phyloP scores from a whole-genome alignment of 2,329 filamentous ascomycete species.

The Paecilomyces dactylethromorphus region DNA sequence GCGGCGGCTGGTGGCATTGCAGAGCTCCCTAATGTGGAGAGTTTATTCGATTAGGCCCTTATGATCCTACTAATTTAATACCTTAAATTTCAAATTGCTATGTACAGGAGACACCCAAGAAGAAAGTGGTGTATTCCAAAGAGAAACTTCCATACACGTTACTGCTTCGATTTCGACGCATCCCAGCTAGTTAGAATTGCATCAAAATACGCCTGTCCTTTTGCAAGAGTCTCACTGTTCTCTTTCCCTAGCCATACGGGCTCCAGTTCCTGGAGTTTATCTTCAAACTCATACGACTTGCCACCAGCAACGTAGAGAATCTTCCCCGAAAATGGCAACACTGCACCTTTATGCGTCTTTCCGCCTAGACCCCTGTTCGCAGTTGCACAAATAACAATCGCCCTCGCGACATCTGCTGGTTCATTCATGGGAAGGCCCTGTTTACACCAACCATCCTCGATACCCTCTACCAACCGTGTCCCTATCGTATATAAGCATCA shows the following conservation, averaged over 20 bases:
- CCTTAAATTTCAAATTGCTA: background rate
- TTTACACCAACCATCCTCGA: slow-evolving; percentile 15
- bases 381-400: slow-evolving; percentile 14
- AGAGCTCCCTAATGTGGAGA: background rate
- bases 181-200: slow-evolving; percentile 6
- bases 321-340: slow-evolving; percentile 15
- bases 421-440: slow-evolving; percentile 15
- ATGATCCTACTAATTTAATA: background rate
- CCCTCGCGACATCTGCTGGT: slow-evolving; percentile 13
- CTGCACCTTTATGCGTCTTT: slow-evolving; percentile 7
- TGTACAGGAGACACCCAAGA: background rate
- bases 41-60: background rate
- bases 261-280: slow-evolving; percentile 13
- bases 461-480: slow-evolving; percentile 10
- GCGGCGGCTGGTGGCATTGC: background rate
- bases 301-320: slow-evolving; percentile 16
- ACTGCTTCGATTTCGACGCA: background rate
- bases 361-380: slow-evolving; percentile 10
- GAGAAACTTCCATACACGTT: background rate
- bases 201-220: slow-evolving; percentile 5
- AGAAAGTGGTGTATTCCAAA: background rate
- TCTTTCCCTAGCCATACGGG: slow-evolving; percentile 29
- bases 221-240: slow-evolving; percentile 8
- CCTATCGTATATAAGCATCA: slow-evolving; percentile 1
- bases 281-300: slow-evolving; percentile 18